A percentile compares a stretch with the other conserved stretches of the same genome.
Evolutionary conservation across 2,329 filamentous ascomycete genomes (phyloP).

Genomic region (Aspergillus vadensis): DNA sequence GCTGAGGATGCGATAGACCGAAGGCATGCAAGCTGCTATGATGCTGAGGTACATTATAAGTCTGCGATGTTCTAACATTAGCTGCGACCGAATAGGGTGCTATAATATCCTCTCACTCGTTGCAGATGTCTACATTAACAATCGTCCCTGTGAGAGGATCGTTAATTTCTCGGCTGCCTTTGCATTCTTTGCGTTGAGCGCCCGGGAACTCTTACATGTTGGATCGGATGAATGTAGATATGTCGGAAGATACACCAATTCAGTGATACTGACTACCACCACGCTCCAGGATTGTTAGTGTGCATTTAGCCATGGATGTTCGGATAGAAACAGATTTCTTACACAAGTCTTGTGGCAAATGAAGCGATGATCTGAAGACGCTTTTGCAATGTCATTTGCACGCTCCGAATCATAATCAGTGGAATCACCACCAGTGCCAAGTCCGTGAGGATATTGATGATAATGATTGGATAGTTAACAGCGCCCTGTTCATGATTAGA

Average conservation of each 20-base stretch:
- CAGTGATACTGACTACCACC: not conserved
- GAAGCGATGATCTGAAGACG: conserved; percentile 7
- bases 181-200: not conserved
- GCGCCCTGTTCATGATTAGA: conserved; percentile 14
- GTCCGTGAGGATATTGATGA: conserved; percentile 13
- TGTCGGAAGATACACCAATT: conserved; percentile 5
- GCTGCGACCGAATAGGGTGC: not conserved
- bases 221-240: conserved; percentile 16
- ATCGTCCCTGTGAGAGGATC: conserved; percentile 8
- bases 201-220: conserved; percentile 14
- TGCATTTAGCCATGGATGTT: not conserved
- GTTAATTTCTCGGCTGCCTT: not conserved
- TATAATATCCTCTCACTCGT: conserved; percentile 10
- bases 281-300: conserved; percentile 3
- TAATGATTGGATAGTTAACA: conserved; percentile 14
- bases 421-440: conserved; percentile 8
- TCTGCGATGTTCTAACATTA: conserved; percentile 1
- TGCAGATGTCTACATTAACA: conserved; percentile 16
- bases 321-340: not conserved
- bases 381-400: conserved; percentile 13
- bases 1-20: conserved; percentile 16
- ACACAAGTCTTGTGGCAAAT: conserved; percentile 8
- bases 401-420: conserved; percentile 15
- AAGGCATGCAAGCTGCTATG: conserved; percentile 20
- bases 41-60: conserved; percentile 19